These are phyloP conservation scores for Eragrostis tef DNA, from an alignment of 202 grass and related monocot species.

Conservation along the genomic window DNA sequence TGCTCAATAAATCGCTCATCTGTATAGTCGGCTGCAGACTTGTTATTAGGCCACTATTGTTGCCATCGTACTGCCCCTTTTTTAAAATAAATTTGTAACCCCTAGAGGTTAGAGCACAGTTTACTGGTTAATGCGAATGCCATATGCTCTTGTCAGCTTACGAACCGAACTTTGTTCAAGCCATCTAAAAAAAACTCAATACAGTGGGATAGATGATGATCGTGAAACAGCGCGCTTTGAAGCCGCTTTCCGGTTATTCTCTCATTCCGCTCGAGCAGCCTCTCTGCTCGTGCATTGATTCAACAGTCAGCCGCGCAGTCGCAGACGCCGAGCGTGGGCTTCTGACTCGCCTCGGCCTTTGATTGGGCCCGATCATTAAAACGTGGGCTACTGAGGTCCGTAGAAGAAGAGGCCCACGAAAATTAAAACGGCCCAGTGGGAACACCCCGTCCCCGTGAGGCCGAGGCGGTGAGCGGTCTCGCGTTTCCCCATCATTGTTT, in stretches of 20 bases:
- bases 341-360: background rate
- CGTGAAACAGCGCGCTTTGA: no score
- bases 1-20: constrained; percentile 30
- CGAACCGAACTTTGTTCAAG: no score
- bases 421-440: background rate
- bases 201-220: no score
- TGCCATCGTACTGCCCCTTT: background rate
- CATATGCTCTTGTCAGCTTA: background rate
- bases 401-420: background rate
- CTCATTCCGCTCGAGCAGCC: no score
- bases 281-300: no score
- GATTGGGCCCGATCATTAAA: background rate
- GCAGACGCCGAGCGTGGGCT: background rate
- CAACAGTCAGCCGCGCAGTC: no score
- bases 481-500: background rate
- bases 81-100: background rate
- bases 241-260: no score
- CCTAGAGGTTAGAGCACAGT: background rate
- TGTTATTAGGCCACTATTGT: background rate
- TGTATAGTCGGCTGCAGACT: background rate
- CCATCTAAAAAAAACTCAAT: no score
- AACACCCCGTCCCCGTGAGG: background rate
- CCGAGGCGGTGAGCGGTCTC: background rate
- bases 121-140: background rate
- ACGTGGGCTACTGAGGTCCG: background rate